Base-by-base conservation (phyloP, 2,329 filamentous ascomycete genomes). In the Venturia effusa region DNA sequence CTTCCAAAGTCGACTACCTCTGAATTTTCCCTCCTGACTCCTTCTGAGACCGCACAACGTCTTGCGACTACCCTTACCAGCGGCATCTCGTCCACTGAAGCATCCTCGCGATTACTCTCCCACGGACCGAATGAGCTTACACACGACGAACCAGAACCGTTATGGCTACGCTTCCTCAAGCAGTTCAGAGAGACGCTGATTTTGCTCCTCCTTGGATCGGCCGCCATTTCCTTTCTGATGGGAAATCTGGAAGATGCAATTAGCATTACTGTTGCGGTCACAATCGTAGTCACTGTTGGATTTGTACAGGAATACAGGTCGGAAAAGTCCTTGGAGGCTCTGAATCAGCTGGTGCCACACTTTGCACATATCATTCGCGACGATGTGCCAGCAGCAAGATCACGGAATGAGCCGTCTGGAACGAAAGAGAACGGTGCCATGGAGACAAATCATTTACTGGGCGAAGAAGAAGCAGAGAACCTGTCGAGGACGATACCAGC, bases 271-370 rank as follows among this genome's bases (percentile, higher is more conserved):
- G 87, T 96, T 39, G 94, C 94, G 1, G 94, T 99, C 27, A 96
- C 92, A 32, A 99, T 99, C 69, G 94, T 99, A 6, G 92, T 99
- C 30, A 89, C 88, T 0, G 94, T 99, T 51, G 94, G 93, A 1
- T 99, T 99, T 70, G 86, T 97, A 62, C 94, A 99, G 74, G 94
- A 99, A 76, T 99, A 99, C 74, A 84, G 94, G 65, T 97, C 94
- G 8, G 94, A 99, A 74, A 95, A 99, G 76, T 97, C 93, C 2
- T 86, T 99, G 68, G 94, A 99, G 75, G 94, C 94, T 24, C 80
- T 99, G 69, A 97, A 89, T 72, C 90, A 94, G 70, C 80, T 99
- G 32, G 93, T 99, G 0, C 95, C 94, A 34, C 95, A 97, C 74
- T 91, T 92, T 73, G 94, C 95, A 37, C 92, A 99, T 77, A 81